Percentiles rank a stretch among this genome's conserved stretches.
These are phyloP conservation scores for baker's yeast (Saccharomyces cerevisiae) DNA, from an alignment of 805 yeast species.

Conservation along the genomic window DNA sequence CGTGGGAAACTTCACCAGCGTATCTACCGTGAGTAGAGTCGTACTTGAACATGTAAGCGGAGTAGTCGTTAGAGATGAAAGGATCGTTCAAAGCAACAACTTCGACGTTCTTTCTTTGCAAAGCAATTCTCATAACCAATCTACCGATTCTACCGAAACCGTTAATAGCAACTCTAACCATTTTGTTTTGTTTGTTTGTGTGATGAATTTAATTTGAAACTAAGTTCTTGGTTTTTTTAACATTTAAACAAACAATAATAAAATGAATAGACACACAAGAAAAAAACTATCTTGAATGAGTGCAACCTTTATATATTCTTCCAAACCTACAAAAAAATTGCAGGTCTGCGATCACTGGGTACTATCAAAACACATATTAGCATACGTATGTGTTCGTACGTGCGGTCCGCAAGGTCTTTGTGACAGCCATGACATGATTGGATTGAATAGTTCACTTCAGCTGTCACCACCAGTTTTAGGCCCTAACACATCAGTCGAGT, in stretches of 20 bases:
- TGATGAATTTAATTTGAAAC: neutral
- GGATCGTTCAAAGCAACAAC: constrained; percentile 67
- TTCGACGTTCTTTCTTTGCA: constrained; percentile 42
- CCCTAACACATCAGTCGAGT: neutral
- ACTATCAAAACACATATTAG: neutral
- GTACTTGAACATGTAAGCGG: constrained; percentile 68
- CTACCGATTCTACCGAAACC: constrained; percentile 72
- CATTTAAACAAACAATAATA: neutral
- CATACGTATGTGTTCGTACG: neutral
- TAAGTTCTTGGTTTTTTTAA: neutral
- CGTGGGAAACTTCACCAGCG: constrained; percentile 49
- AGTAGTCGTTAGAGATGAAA: constrained; percentile 58
- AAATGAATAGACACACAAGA: neutral
- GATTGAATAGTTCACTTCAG: neutral
- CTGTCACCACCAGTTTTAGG: neutral
- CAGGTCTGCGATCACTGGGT: neutral
- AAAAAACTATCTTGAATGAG: neutral
- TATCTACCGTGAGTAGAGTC: constrained; percentile 64
- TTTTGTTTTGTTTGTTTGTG: constrained; percentile 9
- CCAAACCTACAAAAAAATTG: neutral
- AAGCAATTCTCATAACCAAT: constrained; percentile 56
- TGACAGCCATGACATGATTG: neutral
- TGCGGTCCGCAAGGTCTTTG: neutral
- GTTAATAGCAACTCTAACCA: constrained; percentile 51
- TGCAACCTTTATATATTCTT: neutral